Percentiles rank a stretch among this genome's conserved stretches.
These are phyloP conservation scores for Fusarium citri DNA, from an alignment of 2,329 filamentous ascomycete genomes.

Conservation along the genomic window DNA sequence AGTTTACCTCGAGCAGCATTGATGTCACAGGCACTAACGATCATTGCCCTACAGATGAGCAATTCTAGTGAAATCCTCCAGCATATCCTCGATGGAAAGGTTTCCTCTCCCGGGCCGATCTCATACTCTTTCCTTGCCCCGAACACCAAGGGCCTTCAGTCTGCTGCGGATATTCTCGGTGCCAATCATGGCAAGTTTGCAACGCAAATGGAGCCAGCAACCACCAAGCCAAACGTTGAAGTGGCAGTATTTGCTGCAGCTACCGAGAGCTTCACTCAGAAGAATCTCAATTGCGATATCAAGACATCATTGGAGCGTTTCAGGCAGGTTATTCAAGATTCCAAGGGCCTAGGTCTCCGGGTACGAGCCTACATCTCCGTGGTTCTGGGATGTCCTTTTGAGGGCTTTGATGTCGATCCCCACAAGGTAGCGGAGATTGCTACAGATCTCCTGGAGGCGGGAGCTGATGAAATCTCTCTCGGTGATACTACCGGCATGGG, in stretches of 20 bases:
- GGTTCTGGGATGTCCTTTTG: constrained; percentile 83
- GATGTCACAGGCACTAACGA: constrained; percentile 21
- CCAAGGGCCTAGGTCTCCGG: constrained; percentile 72
- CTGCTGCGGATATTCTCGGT: constrained; percentile 67
- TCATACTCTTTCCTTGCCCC: constrained; percentile 86
- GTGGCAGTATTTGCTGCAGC: constrained; percentile 85
- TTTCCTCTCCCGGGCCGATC: constrained; percentile 66
- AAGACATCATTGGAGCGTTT: constrained; percentile 78
- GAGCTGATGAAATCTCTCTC: constrained; percentile 89
- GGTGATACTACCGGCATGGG: constrained; percentile 94
- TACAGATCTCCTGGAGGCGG: constrained; percentile 80
- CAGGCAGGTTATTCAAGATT: constrained; percentile 74
- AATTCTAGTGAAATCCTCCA: constrained; percentile 80
- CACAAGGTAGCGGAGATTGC: constrained; percentile 74
- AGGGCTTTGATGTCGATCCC: constrained; percentile 72
- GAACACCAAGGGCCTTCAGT: constrained; percentile 77
- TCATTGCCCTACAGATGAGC: constrained; percentile 71
- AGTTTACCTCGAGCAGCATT: constrained; percentile 13
- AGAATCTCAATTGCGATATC: constrained; percentile 86
- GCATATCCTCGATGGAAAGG: constrained; percentile 70
- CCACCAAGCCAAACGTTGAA: constrained; percentile 67
- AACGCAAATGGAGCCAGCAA: constrained; percentile 61
- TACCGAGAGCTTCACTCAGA: constrained; percentile 82
- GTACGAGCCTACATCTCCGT: constrained; percentile 86
- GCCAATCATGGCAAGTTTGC: constrained; percentile 62